Percentiles rank a stretch among this genome's conserved stretches.
These are phyloP conservation scores for Lablab purpureus DNA, from an alignment of 306 rosid species.

Conservation along the genomic window DNA sequence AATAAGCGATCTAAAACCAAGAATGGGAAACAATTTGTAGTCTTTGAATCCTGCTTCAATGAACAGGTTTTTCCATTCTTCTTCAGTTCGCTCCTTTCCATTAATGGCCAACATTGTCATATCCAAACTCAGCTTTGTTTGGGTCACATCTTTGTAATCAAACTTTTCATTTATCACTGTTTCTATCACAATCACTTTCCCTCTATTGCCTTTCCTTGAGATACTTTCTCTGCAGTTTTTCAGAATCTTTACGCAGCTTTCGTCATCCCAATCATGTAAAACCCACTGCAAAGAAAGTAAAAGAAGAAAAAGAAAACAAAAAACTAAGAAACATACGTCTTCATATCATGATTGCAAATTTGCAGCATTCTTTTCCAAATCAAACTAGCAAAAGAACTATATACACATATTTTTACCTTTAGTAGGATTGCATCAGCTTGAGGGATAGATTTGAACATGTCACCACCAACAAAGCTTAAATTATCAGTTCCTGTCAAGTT, in stretches of 20 bases:
- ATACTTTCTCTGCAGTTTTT: slow-evolving; percentile 45
- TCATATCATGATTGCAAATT: background rate
- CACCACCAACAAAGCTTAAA: slow-evolving; percentile 37
- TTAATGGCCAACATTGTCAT: slow-evolving; percentile 43
- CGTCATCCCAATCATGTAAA: slow-evolving; percentile 45
- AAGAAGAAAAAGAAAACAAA: background rate
- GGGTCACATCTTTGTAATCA: slow-evolving; percentile 29
- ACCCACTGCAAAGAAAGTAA: slow-evolving; percentile 19
- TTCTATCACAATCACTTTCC: slow-evolving; percentile 39
- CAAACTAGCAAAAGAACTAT: background rate
- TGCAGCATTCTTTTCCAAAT: too few relatives aligned
- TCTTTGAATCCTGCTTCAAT: slow-evolving; percentile 52
- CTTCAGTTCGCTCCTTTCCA: slow-evolving; percentile 42
- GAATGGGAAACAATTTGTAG: slow-evolving; percentile 43
- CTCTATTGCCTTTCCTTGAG: slow-evolving; percentile 25
- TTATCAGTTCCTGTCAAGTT: background rate
- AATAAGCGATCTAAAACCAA: slow-evolving; percentile 55
- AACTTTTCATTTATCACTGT: slow-evolving; percentile 37
- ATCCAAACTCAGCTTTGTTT: slow-evolving; percentile 48
- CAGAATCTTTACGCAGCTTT: slow-evolving; percentile 45
- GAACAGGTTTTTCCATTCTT: slow-evolving; percentile 54
- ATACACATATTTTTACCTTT: slow-evolving; percentile 26
- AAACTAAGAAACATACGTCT: background rate
- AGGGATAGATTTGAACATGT: slow-evolving; percentile 38
- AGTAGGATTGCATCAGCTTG: slow-evolving; percentile 40